These are phyloP conservation scores for Syzygium syzygioides DNA, from an alignment of 441 rosid species.

Conservation along the genomic window DNA sequence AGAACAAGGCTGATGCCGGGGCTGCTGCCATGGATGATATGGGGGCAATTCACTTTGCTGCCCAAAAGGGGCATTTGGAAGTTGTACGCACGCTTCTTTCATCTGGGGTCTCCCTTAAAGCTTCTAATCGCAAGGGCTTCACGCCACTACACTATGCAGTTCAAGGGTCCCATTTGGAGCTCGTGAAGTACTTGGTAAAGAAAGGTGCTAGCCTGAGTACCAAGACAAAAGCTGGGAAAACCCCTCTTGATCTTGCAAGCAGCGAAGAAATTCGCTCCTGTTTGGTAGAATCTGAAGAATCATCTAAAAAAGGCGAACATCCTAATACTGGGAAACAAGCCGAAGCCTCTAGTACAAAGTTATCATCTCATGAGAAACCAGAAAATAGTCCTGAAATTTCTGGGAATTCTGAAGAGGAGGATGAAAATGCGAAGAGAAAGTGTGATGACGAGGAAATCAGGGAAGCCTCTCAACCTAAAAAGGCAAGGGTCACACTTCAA, in stretches of 20 bases:
- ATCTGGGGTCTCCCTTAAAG: conserved; percentile 58
- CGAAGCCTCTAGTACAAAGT: conserved; percentile 26
- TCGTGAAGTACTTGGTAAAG: conserved; percentile 61
- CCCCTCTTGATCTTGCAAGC: conserved; percentile 67
- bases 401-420: conserved; percentile 11
- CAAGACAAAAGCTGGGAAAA: conserved; percentile 73
- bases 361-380: conserved; percentile 5
- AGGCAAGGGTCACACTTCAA: conserved; percentile 48
- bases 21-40: conserved; percentile 97
- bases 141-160: conserved; percentile 84
- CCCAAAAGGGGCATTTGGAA: conserved; percentile 90
- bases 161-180: conserved; percentile 81
- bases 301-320: conserved; percentile 24
- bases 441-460: conserved; percentile 22
- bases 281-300: conserved; percentile 48
- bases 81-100: conserved; percentile 52
- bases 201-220: conserved; percentile 64
- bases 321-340: conserved; percentile 18
- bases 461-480: conserved; percentile 42
- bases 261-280: conserved; percentile 40
- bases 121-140: conserved; percentile 73
- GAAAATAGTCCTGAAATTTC: conserved; percentile 22
- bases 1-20: conserved; percentile 84
- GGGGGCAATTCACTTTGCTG: conserved; percentile 95
- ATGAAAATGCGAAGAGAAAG: conserved; percentile 39